Conservation (phyloP, 2,329 filamentous ascomycete species). For the Hirsutella minnesotensis region DNA sequence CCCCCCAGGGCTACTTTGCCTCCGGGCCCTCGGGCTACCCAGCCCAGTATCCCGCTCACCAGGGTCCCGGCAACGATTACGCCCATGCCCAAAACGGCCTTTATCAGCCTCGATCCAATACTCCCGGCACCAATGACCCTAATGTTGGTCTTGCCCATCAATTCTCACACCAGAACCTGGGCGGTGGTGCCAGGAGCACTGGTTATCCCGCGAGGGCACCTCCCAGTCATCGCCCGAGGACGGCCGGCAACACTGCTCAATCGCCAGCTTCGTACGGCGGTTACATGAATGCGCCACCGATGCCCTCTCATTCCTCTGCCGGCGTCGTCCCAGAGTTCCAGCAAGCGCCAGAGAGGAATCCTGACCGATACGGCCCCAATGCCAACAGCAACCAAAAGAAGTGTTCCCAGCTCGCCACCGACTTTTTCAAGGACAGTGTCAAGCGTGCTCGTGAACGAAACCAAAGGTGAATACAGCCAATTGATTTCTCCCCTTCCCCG, state of each 20-base stretch:
- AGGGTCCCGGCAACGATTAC: slow-evolving; percentile 33
- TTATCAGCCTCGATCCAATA: slow-evolving; percentile 42
- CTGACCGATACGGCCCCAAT: slow-evolving; percentile 59
- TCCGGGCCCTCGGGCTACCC: slow-evolving; percentile 48
- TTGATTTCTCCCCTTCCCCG: not conserved
- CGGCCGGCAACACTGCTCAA: slow-evolving; percentile 59
- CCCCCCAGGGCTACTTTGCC: slow-evolving; percentile 45
- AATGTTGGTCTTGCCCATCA: slow-evolving; percentile 90
- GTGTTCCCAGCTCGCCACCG: slow-evolving; percentile 59
- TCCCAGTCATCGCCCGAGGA: slow-evolving; percentile 68
- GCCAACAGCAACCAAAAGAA: slow-evolving; percentile 61
- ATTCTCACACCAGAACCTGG: slow-evolving; percentile 92
- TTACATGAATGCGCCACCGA: slow-evolving; percentile 54
- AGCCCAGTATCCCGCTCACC: slow-evolving; percentile 24
- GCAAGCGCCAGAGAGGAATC: slow-evolving; percentile 72
- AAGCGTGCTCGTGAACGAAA: slow-evolving; percentile 92
- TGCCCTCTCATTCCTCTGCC: slow-evolving; percentile 51
- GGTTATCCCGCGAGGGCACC: slow-evolving; percentile 57
- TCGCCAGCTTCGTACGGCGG: slow-evolving; percentile 46
- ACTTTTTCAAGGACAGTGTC: slow-evolving; percentile 98
- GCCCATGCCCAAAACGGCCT: slow-evolving; percentile 32
- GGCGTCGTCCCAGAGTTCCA: slow-evolving; percentile 50
- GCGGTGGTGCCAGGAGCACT: slow-evolving; percentile 51
- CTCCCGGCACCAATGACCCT: slow-evolving; percentile 60
- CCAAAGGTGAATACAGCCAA: slow-evolving; percentile 62